These are phyloP conservation scores for Pseudogymnoascus sp. DNA, from an alignment of 2,329 filamentous ascomycete species.

Conservation along the genomic window DNA sequence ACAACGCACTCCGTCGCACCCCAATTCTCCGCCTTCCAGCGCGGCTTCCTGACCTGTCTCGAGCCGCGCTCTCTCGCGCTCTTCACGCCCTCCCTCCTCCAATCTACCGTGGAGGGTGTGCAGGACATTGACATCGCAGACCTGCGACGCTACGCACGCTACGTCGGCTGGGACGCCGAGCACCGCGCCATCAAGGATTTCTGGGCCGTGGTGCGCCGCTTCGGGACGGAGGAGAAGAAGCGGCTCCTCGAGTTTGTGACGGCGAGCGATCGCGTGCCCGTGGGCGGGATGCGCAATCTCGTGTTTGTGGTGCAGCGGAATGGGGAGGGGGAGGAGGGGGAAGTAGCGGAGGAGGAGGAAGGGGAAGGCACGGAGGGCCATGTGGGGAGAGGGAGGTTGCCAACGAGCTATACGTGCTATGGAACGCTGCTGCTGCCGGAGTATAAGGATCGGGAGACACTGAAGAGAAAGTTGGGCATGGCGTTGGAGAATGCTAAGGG, in stretches of 20 bases:
- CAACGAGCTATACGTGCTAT: slow-evolving; percentile 90
- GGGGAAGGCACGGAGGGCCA: neutral
- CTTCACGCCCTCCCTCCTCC: slow-evolving; percentile 63
- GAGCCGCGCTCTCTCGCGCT: slow-evolving; percentile 62
- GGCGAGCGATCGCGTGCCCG: slow-evolving; percentile 80
- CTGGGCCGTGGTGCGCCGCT: slow-evolving; percentile 70
- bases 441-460: slow-evolving; percentile 62
- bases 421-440: slow-evolving; percentile 79
- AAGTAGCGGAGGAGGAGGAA: slow-evolving; percentile 17
- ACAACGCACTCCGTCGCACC: slow-evolving; percentile 68
- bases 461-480: slow-evolving; percentile 70
- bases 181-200: slow-evolving; percentile 70
- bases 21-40: slow-evolving; percentile 73
- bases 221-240: slow-evolving; percentile 60
- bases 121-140: slow-evolving; percentile 71
- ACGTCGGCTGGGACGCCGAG: slow-evolving; percentile 69
- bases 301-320: slow-evolving; percentile 79
- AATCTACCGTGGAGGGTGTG: slow-evolving; percentile 73
- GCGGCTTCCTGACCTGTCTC: slow-evolving; percentile 72
- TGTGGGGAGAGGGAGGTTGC: slow-evolving; percentile 35
- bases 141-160: slow-evolving; percentile 63
- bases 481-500: slow-evolving; percentile 83
- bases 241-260: slow-evolving; percentile 90
- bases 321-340: slow-evolving; percentile 50
- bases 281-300: slow-evolving; percentile 74